These are phyloP conservation scores for Amanita pallidorosea DNA, from an alignment of 768 basidiomycete genomes.

Conservation along the genomic window DNA sequence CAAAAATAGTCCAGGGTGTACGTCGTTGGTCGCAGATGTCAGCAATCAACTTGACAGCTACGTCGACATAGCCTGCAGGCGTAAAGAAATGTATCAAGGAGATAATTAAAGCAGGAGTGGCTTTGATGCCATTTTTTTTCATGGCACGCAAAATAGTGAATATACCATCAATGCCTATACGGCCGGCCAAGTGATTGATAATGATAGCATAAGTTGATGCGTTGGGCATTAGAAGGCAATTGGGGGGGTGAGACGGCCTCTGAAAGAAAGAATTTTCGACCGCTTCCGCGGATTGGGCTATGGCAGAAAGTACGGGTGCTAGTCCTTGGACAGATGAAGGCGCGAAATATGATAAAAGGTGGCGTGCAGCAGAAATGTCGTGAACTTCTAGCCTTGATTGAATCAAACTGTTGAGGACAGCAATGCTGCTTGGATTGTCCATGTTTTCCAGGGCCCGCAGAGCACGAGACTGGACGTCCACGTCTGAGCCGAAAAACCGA, in stretches of 20 bases:
- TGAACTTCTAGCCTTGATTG: slow-evolving; percentile 45
- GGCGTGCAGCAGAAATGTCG: slow-evolving; percentile 36
- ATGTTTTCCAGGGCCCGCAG: slow-evolving; percentile 34
- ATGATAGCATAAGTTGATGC: slow-evolving; percentile 53
- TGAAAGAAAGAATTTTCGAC: not conserved
- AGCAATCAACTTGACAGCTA: slow-evolving; percentile 43
- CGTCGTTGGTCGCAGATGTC: slow-evolving; percentile 26
- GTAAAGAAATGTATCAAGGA: slow-evolving; percentile 52
- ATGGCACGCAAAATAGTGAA: slow-evolving; percentile 38
- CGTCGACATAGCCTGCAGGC: slow-evolving; percentile 29
- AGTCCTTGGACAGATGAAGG: slow-evolving; percentile 11
- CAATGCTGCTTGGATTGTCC: slow-evolving; percentile 29
- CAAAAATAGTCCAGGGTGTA: not conserved
- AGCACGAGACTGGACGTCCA: slow-evolving; percentile 39
- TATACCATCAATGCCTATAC: slow-evolving; percentile 32
- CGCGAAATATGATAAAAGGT: slow-evolving; percentile 40
- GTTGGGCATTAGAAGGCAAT: slow-evolving; percentile 28
- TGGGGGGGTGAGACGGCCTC: not conserved
- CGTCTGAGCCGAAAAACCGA: slow-evolving; percentile 47
- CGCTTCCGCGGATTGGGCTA: not conserved
- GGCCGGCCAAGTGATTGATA: slow-evolving; percentile 41
- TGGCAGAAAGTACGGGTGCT: not conserved
- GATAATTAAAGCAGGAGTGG: slow-evolving; percentile 35
- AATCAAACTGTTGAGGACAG: slow-evolving; percentile 60
- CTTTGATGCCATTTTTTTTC: slow-evolving; percentile 26